Evolutionary conservation across 352 stramenopile genomes (phyloP).

Genomic region (Phytophthora capsici): DNA sequence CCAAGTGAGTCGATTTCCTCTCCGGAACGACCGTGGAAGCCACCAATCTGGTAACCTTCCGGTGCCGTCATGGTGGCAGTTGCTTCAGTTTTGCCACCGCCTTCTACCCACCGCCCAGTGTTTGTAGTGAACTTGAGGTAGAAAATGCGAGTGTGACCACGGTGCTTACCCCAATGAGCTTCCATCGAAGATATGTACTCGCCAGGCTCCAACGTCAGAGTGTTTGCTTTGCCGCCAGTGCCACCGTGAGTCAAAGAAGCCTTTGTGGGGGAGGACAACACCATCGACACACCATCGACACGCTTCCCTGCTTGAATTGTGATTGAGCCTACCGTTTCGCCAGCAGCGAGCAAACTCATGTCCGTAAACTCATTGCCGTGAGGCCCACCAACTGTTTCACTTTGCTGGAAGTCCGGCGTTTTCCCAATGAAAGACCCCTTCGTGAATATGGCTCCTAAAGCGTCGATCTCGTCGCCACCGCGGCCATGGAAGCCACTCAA

Average conservation of each 20-base stretch:
- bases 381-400: constrained; percentile 34
- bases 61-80: constrained; percentile 42
- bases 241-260: constrained; percentile 38
- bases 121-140: constrained; percentile 43
- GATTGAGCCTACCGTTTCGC: constrained; percentile 32
- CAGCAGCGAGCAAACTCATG: constrained; percentile 2
- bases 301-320: constrained; percentile 34
- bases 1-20: constrained; percentile 43
- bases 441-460: constrained; percentile 42
- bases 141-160: constrained; percentile 42
- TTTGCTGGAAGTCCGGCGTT: constrained; percentile 16
- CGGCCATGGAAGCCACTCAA: constrained; percentile 59
- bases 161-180: constrained; percentile 42
- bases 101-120: constrained; percentile 21
- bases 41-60: constrained; percentile 43
- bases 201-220: constrained; percentile 32
- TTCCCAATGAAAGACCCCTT: background rate
- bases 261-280: constrained; percentile 21
- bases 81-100: constrained; percentile 31
- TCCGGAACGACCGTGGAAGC: constrained; percentile 46
- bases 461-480: constrained; percentile 38
- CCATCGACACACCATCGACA: constrained; percentile 40
- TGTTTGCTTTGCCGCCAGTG: constrained; percentile 13
- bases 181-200: constrained; percentile 50
- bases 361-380: constrained; percentile 43